Conservation (phyloP, 2,329 filamentous ascomycete species). For the Lizonia empirigonia region DNA sequence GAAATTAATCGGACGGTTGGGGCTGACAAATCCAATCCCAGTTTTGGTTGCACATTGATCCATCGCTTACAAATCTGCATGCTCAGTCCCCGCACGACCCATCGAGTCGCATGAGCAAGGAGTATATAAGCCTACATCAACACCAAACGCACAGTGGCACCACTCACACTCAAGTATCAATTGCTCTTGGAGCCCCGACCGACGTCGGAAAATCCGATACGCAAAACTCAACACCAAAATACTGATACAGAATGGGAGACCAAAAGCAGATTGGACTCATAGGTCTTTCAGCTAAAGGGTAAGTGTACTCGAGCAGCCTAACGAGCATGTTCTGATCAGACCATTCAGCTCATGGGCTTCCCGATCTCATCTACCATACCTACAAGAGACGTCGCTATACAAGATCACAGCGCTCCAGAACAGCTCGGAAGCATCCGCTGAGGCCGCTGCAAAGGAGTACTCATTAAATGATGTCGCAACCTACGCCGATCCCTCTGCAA, state of each 20-base stretch:
- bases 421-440: constrained; percentile 51
- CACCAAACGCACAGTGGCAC: background rate
- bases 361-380: constrained; percentile 48
- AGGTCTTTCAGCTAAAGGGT: constrained; percentile 43
- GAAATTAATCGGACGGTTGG: no score
- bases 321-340: constrained; percentile 4
- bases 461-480: constrained; percentile 48
- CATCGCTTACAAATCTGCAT: constrained; percentile 4
- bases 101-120: background rate
- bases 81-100: background rate
- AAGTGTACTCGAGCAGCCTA: background rate
- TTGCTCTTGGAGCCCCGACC: no score
- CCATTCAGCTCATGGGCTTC: constrained; percentile 45
- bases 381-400: constrained; percentile 47
- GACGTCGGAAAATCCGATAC: no score
- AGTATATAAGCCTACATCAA: background rate
- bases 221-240: background rate
- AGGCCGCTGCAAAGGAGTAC: constrained; percentile 48
- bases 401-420: constrained; percentile 59
- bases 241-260: constrained; percentile 8
- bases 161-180: no score
- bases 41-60: constrained; percentile 1
- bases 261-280: constrained; percentile 39
- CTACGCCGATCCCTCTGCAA: constrained; percentile 51
- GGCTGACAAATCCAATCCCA: no score